Evolutionary conservation across 495 filamentous ascomycete species (phyloP), one percentile per base, ranked within the genome.

Genomic region (Pseudevernia furfuracea): DNA sequence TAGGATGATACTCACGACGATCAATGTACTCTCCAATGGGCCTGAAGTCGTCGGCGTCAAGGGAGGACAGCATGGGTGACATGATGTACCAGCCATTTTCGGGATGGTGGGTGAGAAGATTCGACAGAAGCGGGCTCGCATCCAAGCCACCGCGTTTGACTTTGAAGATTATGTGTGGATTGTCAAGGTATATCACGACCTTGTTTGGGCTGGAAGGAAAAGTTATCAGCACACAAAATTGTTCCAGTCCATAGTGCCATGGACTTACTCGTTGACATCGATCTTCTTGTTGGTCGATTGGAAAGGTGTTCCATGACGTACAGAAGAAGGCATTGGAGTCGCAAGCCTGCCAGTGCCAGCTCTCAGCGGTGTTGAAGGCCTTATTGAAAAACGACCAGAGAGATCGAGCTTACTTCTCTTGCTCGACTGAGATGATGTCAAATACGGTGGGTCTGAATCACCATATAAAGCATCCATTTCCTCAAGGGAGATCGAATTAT

Each of bases 161-260:
- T 15, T 23, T 30, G 38, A 69, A 69, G 4, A 10, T 25, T 3
- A 6, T 39, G 38, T 64, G 58, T 4, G 66, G 63, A 21, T 67
- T 68, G 23, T 48, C 64, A n/a, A 71, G 58, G 53, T 62, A 71
- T n/a, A 70, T 61, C 2, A 14, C 36, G 32, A 68, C 66, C 17
- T 12, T 58, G 8, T 58, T 30, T 21, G 53, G 58, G 12, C 68
- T 70, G 3, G 21, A 43, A 11, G 53, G 32, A 25, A 44, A 23
- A 43, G 37, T 25, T 25, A 21, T 56, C 19, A 23, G n/a, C 15
- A 2, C 21, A 5, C 6, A 43, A 7, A 6, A 49, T 3, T 12
- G 1, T 7, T 9, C 3, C n/a, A 12, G 14, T 30, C 25, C 17
- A 9, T 34, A 55, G 5, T 55, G 52, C 30, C 52, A 34, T 34